These are phyloP conservation scores for Candolleomyces eurysporus DNA, from an alignment of 768 basidiomycete genomes.

Conservation along the genomic window DNA sequence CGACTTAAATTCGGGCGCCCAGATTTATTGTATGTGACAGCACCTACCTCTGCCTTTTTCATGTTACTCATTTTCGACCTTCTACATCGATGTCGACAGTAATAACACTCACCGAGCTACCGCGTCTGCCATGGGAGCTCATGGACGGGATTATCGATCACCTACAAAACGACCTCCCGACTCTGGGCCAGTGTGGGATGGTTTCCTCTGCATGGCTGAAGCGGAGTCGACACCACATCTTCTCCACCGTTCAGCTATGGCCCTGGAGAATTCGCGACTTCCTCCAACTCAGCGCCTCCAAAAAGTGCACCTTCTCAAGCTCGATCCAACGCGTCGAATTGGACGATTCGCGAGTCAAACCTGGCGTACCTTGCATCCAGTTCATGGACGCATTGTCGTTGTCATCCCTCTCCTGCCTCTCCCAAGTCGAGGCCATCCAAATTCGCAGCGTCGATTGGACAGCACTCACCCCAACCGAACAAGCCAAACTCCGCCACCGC, in stretches of 20 bases:
- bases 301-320: slow-evolving; percentile 23
- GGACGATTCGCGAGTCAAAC: slow-evolving; percentile 15
- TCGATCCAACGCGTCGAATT: slow-evolving; percentile 25
- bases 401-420: slow-evolving; percentile 17
- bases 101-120: slow-evolving; percentile 1
- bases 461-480: slow-evolving; percentile 16
- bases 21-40: background rate
- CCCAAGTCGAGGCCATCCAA: slow-evolving; percentile 17
- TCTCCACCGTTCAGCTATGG: slow-evolving; percentile 28
- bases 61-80: background rate
- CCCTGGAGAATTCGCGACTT: slow-evolving; percentile 24
- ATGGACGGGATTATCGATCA: slow-evolving; percentile 34
- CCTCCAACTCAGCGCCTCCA: slow-evolving; percentile 19
- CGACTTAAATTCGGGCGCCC: background rate
- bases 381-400: slow-evolving; percentile 18
- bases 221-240: slow-evolving; percentile 29
- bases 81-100: background rate
- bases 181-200: slow-evolving; percentile 24
- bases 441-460: slow-evolving; percentile 30
- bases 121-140: slow-evolving; percentile 27
- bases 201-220: slow-evolving; percentile 32
- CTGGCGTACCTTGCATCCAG: background rate
- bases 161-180: slow-evolving; percentile 21
- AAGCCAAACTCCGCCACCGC: slow-evolving; percentile 14
- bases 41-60: background rate